Evolutionary conservation across 2,329 filamentous ascomycete species (phyloP).

Genomic region (Cladosporium sphaerospermum): DNA sequence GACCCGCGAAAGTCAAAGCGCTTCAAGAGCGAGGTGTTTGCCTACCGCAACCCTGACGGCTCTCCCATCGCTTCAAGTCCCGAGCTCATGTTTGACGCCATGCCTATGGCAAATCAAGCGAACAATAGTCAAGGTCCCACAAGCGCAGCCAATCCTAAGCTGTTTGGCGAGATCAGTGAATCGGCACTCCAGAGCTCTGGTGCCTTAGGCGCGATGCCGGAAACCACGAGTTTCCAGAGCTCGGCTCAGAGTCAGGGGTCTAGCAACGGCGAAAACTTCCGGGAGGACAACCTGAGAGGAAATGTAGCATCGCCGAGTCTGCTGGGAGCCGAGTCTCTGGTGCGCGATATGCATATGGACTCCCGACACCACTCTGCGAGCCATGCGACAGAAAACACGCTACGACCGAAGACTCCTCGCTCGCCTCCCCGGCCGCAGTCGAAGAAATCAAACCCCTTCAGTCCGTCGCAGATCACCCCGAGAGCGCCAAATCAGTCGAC

Average conservation of each 20-base stretch:
- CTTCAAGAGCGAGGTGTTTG: constrained; percentile 35
- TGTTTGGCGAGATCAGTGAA: constrained; percentile 57
- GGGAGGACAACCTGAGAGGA: background rate
- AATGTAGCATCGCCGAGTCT: constrained; percentile 32
- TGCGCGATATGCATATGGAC: constrained; percentile 45
- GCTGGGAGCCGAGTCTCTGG: constrained; percentile 42
- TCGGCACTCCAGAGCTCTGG: constrained; percentile 50
- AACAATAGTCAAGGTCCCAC: constrained; percentile 22
- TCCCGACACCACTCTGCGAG: constrained; percentile 34
- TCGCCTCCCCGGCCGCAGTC: constrained; percentile 15
- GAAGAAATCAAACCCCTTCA: constrained; percentile 16
- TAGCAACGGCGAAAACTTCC: constrained; percentile 8
- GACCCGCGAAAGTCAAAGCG: constrained; percentile 40
- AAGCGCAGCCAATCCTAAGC: constrained; percentile 29
- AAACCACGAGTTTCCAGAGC: constrained; percentile 18
- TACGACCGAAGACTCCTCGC: constrained; percentile 34
- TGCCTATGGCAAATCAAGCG: constrained; percentile 22
- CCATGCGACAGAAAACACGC: constrained; percentile 31
- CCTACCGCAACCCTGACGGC: constrained; percentile 31
- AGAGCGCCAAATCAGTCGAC: constrained; percentile 17
- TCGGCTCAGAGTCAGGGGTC: constrained; percentile 4
- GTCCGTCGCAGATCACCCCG: constrained; percentile 26
- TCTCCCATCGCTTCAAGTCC: constrained; percentile 31
- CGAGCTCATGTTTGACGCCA: constrained; percentile 32
- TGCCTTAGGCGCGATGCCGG: constrained; percentile 14